Evolutionary conservation across 2,329 filamentous ascomycete genomes (phyloP).

Genomic region (Chalaropsis ovoidea): DNA sequence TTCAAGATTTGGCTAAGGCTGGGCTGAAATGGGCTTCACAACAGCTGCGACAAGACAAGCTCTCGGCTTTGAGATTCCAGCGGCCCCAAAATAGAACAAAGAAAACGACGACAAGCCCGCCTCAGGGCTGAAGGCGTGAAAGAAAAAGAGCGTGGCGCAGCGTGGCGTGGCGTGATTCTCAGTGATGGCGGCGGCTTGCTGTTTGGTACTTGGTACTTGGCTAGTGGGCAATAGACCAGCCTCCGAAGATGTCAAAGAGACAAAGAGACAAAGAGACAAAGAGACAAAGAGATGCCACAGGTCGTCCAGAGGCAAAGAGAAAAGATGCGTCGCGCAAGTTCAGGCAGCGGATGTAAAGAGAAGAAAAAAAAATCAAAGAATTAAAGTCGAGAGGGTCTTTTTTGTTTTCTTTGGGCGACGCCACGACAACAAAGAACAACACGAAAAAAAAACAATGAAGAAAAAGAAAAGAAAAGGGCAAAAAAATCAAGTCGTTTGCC

Average conservation of each 20-base stretch:
- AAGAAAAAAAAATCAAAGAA: not conserved
- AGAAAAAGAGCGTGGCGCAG: not conserved
- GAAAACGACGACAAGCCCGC: not conserved
- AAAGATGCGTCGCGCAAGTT: not conserved
- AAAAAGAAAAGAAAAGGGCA: not conserved
- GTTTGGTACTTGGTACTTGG: not conserved
- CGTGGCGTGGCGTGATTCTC: not conserved
- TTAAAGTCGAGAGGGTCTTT: not conserved
- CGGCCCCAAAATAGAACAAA: not conserved
- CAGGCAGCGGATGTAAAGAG: not conserved
- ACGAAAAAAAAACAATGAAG: not conserved
- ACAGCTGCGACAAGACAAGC: not conserved
- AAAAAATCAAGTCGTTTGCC: not conserved
- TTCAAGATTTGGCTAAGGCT: not conserved
- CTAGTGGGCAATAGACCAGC: not conserved
- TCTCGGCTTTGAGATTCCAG: constrained; percentile 2
- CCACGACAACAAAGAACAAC: constrained; percentile 19
- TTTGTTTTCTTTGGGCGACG: constrained; percentile 13
- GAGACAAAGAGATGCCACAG: not conserved
- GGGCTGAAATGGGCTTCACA: not conserved
- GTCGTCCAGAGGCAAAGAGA: not conserved
- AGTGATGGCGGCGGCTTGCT: not conserved
- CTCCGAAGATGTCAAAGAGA: not conserved
- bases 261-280: not conserved
- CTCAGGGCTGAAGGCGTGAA: not conserved